Evolutionary conservation across 371 early-diverging fungal genomes (phyloP).

Genomic region (Chytridiales sp.): DNA sequence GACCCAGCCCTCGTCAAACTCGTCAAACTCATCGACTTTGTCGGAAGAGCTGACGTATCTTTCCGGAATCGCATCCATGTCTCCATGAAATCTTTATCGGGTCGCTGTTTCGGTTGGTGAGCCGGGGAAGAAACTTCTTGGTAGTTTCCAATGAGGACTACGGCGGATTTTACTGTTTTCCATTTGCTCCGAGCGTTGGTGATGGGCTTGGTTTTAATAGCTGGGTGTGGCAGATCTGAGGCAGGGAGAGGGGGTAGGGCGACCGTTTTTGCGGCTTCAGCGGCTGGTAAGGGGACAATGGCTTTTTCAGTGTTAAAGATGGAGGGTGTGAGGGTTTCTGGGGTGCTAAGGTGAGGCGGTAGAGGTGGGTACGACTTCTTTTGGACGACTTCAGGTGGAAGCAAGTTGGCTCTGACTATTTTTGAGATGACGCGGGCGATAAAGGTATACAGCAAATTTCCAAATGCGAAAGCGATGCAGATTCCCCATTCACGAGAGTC

Average conservation of each 20-base stretch:
- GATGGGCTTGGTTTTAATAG: background rate
- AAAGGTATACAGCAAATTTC: constrained; percentile 86
- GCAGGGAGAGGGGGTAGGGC: no score
- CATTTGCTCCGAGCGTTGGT: constrained; percentile 16
- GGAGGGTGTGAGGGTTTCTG: background rate
- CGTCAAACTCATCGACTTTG: no score
- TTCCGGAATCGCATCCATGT: constrained; percentile 41
- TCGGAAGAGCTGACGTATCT: constrained; percentile 28
- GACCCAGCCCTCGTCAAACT: no score
- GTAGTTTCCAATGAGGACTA: constrained; percentile 37
- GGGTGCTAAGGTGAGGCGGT: no score
- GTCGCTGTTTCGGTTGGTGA: constrained; percentile 23
- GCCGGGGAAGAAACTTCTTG: constrained; percentile 21
- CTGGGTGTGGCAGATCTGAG: no score
- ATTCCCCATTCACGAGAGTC: constrained; percentile 75
- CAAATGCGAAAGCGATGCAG: constrained; percentile 68
- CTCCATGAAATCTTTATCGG: constrained; percentile 34
- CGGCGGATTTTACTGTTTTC: constrained; percentile 38
- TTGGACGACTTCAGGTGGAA: background rate
- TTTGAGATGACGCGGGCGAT: constrained; percentile 53
- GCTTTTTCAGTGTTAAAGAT: background rate
- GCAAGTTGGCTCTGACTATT: background rate
- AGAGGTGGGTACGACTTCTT: no score
- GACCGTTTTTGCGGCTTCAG: no score
- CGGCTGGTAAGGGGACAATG: background rate